Conservation (phyloP, 2,329 filamentous ascomycete genomes). For the Diatrype stigma region DNA sequence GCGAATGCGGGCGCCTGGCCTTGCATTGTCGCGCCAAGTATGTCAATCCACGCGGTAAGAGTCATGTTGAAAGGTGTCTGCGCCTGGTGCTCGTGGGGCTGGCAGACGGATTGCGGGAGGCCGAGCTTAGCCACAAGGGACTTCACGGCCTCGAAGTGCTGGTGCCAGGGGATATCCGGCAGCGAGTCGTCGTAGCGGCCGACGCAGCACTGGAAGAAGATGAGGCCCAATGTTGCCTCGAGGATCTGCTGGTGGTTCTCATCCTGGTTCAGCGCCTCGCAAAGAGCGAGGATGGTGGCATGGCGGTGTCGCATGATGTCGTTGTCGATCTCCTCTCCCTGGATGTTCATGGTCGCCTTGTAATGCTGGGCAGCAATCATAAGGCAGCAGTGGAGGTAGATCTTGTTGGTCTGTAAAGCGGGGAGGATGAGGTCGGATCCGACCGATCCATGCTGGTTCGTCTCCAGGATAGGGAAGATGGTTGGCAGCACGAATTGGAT, state of each 20-base stretch:
- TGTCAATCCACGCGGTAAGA: constrained; percentile 91
- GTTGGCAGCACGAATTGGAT: constrained; percentile 80
- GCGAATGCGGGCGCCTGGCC: constrained; percentile 83
- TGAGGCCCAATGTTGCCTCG: constrained; percentile 89
- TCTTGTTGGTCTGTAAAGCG: constrained; percentile 84
- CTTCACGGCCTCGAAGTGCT: constrained; percentile 90
- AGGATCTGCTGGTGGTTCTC: constrained; percentile 83
- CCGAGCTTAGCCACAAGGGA: constrained; percentile 82
- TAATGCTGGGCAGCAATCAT: constrained; percentile 90
- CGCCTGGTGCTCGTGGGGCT: constrained; percentile 52
- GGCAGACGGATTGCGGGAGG: constrained; percentile 64
- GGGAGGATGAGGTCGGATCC: constrained; percentile 80
- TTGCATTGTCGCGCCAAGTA: constrained; percentile 88
- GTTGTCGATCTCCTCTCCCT: constrained; percentile 72
- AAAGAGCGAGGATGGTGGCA: constrained; percentile 80
- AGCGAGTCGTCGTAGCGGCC: constrained; percentile 80
- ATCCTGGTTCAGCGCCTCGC: constrained; percentile 74
- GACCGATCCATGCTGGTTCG: constrained; percentile 79
- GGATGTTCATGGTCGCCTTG: constrained; percentile 68
- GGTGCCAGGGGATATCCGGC: constrained; percentile 92
- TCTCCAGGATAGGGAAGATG: constrained; percentile 89
- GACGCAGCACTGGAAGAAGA: constrained; percentile 92
- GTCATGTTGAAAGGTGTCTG: constrained; percentile 94
- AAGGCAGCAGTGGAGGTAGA: constrained; percentile 92
- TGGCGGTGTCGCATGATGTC: constrained; percentile 92